phyloP scores from a whole-genome alignment of 345 rosid genomes.

The Citrus australasica region DNA sequence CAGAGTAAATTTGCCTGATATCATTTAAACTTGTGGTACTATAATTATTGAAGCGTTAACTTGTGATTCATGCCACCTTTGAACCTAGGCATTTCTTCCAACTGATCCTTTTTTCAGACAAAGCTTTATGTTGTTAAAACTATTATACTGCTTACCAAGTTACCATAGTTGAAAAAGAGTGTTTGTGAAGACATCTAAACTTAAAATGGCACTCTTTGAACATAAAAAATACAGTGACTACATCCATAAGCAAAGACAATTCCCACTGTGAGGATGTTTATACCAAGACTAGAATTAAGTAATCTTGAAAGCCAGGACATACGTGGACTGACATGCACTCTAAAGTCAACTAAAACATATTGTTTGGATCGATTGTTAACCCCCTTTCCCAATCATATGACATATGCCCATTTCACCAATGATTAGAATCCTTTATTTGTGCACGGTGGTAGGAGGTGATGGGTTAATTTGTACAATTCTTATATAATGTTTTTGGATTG shows the following conservation, averaged over 20 bases:
- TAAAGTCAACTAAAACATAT: background rate
- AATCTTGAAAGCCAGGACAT: background rate
- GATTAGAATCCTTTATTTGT: background rate
- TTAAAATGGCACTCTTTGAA: background rate
- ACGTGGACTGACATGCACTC: background rate
- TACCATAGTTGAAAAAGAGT: background rate
- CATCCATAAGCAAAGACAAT: background rate
- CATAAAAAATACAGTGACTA: background rate
- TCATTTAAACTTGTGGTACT: background rate
- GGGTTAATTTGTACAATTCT: no score
- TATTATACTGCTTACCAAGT: background rate
- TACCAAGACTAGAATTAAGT: background rate
- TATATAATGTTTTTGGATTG: no score
- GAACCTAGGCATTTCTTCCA: background rate
- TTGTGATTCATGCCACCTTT: background rate
- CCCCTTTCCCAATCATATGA: background rate
- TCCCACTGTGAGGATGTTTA: background rate
- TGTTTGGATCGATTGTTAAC: background rate
- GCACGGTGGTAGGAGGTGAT: background rate
- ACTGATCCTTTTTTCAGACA: background rate
- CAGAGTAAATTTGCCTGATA: constrained; percentile 52
- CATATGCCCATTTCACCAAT: background rate
- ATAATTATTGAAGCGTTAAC: background rate
- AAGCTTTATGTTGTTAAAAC: background rate
- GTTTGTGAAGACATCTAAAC: background rate